Base-by-base conservation (phyloP, 768 basidiomycete species). In the Lentinus brumalis region DNA sequence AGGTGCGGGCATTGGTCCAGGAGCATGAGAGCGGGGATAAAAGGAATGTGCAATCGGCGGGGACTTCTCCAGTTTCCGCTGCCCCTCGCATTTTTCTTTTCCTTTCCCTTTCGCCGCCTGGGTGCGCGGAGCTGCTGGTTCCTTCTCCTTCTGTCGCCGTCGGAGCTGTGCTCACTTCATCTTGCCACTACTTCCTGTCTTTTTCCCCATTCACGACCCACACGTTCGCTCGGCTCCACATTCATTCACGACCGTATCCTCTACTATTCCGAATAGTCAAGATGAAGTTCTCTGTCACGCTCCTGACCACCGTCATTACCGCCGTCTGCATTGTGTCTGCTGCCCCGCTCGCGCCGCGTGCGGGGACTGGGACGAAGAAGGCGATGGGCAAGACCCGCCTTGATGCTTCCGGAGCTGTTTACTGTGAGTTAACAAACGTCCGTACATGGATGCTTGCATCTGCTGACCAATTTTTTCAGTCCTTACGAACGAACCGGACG, bases 401-500 rank as follows among this genome's bases (percentile, higher is more conserved):
- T 39, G 63, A 57, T 39, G 61, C 63, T 2, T 56, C 62, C 6
- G 67, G 69, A 16, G 70, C 71, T 15, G 61, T 64, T 26, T 72
- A 73, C 50, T 71, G 71, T 69, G 49, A 47, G 69, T 60, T 1
- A 44, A 7, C 21, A 47, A 50, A 64, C 60, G 0, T 40, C 18
- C 10, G 11, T 14, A 15, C 14, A 14, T n/a, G 10, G 15, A 12
- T 26, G 21, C 50, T 18, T 53, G 16, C 32, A 18, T 30, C 16
- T 5, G 16, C 26, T n/a, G 4, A 50, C 60, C 60, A 32, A 40
- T 38, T 26, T 59, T 15, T n/a, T 30, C 57, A 84, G 82, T 83
- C 68, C 78, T 83, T 35, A 81, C 81, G 40, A 84, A 84, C 63
- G 79, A 82, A 51, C 76, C 78, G 4, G 62, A 65, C 38, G 79